Evolutionary conservation across 129 eudicot genomes (phyloP).

Genomic region (Flaveria sonorensis): DNA sequence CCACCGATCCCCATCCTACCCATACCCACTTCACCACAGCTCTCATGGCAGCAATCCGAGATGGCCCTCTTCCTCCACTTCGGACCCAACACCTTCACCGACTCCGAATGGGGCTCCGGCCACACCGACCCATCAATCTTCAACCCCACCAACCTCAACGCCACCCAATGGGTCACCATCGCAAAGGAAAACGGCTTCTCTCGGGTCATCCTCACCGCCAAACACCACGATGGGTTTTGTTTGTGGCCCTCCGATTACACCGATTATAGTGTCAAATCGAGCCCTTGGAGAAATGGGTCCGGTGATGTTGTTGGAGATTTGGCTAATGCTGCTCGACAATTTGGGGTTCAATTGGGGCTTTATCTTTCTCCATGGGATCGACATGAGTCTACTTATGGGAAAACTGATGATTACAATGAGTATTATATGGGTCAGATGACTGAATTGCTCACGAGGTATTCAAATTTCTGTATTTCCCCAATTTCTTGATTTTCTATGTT

Average conservation of each 20-base stretch:
- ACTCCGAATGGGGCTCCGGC: constrained; percentile 86
- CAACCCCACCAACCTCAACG: constrained; percentile 55
- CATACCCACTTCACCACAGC: constrained; percentile 66
- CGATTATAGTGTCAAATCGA: constrained; percentile 69
- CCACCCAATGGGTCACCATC: constrained; percentile 74
- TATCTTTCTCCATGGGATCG: constrained; percentile 98
- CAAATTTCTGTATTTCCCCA: background rate
- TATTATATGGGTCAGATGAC: constrained; percentile 88
- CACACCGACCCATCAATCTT: constrained; percentile 68
- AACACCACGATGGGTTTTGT: constrained; percentile 95
- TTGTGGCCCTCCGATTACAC: constrained; percentile 86
- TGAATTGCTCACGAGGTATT: constrained; percentile 89
- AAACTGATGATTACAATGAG: constrained; percentile 82
- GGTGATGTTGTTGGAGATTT: constrained; percentile 87
- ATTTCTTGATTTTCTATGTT: background rate
- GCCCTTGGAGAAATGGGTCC: constrained; percentile 66
- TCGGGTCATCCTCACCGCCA: constrained; percentile 72
- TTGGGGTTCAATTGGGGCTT: constrained; percentile 70
- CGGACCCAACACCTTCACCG: constrained; percentile 93
- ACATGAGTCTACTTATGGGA: constrained; percentile 73
- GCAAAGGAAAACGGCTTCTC: constrained; percentile 76
- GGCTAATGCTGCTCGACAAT: constrained; percentile 65
- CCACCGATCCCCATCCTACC: constrained; percentile 89
- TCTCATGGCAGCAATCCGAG: constrained; percentile 79
- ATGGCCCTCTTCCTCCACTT: constrained; percentile 91